phyloP scores from a whole-genome alignment of 768 basidiomycete genomes.

The Lactarius akahatsu region DNA sequence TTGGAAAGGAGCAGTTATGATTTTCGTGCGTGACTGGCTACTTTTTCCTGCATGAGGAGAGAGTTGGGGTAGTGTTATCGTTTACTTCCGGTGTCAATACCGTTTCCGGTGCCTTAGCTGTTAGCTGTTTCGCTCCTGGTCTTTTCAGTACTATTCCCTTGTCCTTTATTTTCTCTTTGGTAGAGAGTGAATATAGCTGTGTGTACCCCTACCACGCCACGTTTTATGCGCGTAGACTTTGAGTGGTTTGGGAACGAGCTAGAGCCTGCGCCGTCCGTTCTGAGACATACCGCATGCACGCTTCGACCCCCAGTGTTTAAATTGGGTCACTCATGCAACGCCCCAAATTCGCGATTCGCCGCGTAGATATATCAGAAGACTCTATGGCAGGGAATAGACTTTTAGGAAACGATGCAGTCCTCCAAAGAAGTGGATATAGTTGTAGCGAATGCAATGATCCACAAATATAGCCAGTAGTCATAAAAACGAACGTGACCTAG shows the following conservation, averaged over 20 bases:
- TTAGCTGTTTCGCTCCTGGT: slow-evolving; percentile 4
- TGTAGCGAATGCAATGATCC: neutral
- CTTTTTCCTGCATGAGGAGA: slow-evolving; percentile 31
- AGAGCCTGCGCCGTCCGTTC: too few species aligned
- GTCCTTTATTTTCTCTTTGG: slow-evolving; percentile 16
- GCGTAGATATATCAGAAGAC: too few species aligned
- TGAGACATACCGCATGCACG: too few species aligned
- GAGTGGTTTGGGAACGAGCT: too few species aligned
- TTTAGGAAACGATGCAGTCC: too few species aligned
- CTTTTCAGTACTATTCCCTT: slow-evolving; percentile 14
- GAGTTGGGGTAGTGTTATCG: slow-evolving; percentile 59
- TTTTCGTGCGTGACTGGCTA: slow-evolving; percentile 40
- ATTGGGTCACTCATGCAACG: too few species aligned
- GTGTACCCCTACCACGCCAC: slow-evolving; percentile 17
- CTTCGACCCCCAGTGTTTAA: too few species aligned
- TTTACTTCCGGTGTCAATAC: slow-evolving; percentile 43
- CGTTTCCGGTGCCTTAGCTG: neutral
- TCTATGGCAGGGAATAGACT: too few species aligned
- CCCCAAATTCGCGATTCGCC: too few species aligned
- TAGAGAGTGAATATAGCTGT: slow-evolving; percentile 25
- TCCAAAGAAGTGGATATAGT: neutral
- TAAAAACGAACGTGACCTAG: neutral
- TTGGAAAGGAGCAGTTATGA: slow-evolving; percentile 55
- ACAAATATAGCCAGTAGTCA: neutral
- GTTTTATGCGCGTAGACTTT: neutral